Conservation (phyloP, 306 rosid species). For the Dalbergia cultrata region DNA sequence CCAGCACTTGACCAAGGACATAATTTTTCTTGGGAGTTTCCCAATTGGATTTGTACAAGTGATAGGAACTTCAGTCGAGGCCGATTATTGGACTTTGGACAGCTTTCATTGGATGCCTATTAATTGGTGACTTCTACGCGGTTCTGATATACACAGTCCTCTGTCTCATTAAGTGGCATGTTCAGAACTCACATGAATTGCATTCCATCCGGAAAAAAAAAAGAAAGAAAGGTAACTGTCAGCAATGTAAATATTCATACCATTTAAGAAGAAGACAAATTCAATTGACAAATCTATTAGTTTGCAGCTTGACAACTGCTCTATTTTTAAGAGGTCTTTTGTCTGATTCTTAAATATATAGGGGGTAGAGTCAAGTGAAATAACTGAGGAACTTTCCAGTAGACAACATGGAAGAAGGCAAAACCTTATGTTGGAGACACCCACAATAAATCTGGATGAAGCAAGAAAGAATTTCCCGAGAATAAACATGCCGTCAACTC, state of each 20-base stretch:
- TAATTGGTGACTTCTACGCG: too few relatives aligned
- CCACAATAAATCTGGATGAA: constrained; percentile 49
- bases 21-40: background rate
- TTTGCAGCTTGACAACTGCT: background rate
- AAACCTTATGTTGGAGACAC: constrained; percentile 51
- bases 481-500: constrained; percentile 56
- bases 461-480: constrained; percentile 53
- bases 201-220: background rate
- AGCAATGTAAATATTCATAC: background rate
- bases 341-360: constrained; percentile 26
- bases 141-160: too few relatives aligned
- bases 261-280: background rate
- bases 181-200: background rate
- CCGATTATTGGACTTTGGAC: too few relatives aligned
- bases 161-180: too few relatives aligned
- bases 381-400: constrained; percentile 53
- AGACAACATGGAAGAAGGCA: constrained; percentile 51
- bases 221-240: background rate
- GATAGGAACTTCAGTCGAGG: too few relatives aligned
- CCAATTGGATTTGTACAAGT: background rate
- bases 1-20: background rate
- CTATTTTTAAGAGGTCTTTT: background rate
- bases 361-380: constrained; percentile 57
- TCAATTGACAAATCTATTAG: background rate
- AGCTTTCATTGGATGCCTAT: too few relatives aligned